Evolutionary conservation across 805 yeast genomes (phyloP).

Genomic region (Maudiozyma bulderi): DNA sequence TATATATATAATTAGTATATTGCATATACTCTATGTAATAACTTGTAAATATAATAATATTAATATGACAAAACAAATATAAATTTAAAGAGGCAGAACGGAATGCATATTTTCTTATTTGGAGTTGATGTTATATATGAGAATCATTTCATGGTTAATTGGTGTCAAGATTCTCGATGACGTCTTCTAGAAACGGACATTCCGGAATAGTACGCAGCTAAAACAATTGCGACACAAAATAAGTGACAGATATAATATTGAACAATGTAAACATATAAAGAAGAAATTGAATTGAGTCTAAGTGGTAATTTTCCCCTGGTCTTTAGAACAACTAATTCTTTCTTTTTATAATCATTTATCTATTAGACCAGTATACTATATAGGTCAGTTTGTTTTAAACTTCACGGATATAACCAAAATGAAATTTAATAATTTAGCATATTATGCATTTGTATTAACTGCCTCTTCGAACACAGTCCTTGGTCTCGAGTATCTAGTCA

Average conservation of each 20-base stretch:
- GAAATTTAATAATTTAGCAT: not conserved
- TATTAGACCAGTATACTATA: not conserved
- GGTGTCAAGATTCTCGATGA: too few species aligned
- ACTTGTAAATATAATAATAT: not conserved
- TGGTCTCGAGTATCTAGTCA: constrained; percentile 36
- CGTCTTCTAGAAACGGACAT: too few species aligned
- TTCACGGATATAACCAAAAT: not conserved
- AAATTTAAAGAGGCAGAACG: not conserved
- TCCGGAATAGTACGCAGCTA: not conserved
- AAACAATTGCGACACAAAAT: not conserved
- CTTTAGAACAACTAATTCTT: too few species aligned
- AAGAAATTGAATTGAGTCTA: too few species aligned
- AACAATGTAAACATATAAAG: not conserved
- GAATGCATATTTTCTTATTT: not conserved
- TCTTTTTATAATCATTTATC: not conserved
- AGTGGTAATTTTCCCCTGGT: not conserved
- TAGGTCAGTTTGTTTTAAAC: too few species aligned
- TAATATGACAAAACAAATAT: not conserved
- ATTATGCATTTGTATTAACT: not conserved
- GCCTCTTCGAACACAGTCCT: not conserved
- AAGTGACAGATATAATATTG: not conserved
- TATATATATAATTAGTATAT: not conserved
- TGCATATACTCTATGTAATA: not conserved
- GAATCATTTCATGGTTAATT: too few species aligned
- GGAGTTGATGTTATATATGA: not conserved